Conservation (phyloP, 345 rosid genomes). For the Eucalyptus cladocalyx region DNA sequence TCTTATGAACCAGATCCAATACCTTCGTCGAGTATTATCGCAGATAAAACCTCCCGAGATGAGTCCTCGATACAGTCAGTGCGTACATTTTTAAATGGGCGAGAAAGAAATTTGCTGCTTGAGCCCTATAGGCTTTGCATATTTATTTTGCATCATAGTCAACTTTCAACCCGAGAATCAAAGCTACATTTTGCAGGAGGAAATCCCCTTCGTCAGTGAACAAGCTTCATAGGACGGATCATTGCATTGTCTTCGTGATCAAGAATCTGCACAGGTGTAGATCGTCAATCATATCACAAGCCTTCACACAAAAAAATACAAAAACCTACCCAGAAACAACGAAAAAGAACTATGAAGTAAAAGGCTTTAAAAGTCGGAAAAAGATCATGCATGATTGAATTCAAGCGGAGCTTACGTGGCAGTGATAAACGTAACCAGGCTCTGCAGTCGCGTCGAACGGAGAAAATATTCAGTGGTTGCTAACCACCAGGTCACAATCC, state of each 20-base stretch:
- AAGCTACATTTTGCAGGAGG: background rate
- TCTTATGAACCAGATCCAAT: background rate
- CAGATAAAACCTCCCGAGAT: background rate
- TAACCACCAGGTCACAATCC: no score
- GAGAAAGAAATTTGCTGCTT: background rate
- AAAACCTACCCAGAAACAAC: background rate
- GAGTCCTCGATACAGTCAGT: background rate
- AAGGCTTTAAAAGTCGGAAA: background rate
- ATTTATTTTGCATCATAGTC: background rate
- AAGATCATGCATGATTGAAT: background rate
- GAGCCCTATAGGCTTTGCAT: background rate
- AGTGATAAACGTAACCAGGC: slow-evolving; percentile 84
- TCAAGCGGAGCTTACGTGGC: slow-evolving; percentile 45
- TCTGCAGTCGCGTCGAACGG: slow-evolving; percentile 40
- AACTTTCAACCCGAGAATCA: background rate
- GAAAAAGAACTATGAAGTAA: background rate
- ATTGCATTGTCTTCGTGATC: slow-evolving; percentile 90
- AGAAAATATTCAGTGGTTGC: no score
- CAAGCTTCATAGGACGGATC: slow-evolving; percentile 71
- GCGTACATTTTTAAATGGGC: background rate
- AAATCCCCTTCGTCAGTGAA: background rate
- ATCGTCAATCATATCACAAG: background rate
- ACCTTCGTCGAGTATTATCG: background rate
- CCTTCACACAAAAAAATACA: background rate
- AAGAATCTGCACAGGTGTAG: slow-evolving; percentile 37